Conservation (phyloP, 2,329 filamentous ascomycete genomes). For the Penicillium palitans region DNA sequence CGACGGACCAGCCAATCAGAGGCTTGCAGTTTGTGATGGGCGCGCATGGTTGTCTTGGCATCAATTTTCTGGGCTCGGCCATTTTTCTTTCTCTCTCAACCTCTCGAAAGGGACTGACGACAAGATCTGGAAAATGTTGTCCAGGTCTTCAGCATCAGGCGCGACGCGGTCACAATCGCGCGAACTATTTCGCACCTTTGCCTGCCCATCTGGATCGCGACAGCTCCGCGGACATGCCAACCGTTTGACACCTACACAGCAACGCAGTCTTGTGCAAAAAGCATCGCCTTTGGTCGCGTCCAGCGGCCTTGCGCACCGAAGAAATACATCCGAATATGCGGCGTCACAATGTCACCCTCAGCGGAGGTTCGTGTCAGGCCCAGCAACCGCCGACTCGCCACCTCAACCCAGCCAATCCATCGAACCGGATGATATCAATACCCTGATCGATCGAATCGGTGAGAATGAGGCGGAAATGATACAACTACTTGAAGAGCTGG, state of each 20-base stretch:
- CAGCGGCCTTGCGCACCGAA: background rate
- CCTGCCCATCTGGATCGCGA: conserved; percentile 24
- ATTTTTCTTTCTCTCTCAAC: conserved; percentile 20
- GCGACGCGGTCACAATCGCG: conserved; percentile 31
- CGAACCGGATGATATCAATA: conserved; percentile 35
- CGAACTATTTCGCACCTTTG: conserved; percentile 27
- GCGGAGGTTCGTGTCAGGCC: conserved; percentile 28
- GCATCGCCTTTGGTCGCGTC: conserved; percentile 1
- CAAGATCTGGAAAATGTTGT: conserved; percentile 36
- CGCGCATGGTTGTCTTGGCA: conserved; percentile 25
- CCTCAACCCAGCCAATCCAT: conserved; percentile 17
- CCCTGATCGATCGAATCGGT: conserved; percentile 41
- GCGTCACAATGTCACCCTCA: conserved; percentile 14
- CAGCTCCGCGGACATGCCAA: conserved; percentile 29
- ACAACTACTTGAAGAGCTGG: conserved; percentile 37
- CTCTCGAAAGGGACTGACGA: background rate
- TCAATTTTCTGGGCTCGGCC: conserved; percentile 28
- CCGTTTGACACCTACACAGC: conserved; percentile 20
- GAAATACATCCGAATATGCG: background rate
- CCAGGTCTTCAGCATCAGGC: conserved; percentile 33
- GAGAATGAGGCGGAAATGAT: conserved; percentile 38
- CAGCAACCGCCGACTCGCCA: conserved; percentile 17
- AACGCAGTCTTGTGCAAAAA: conserved; percentile 16
- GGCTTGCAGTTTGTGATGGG: conserved; percentile 27
- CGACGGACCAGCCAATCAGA: conserved; percentile 29